A percentile compares a stretch with the other conserved stretches of the same genome.
phyloP scores from a whole-genome alignment of 805 yeast genomes.

The Pichia deserticola region DNA sequence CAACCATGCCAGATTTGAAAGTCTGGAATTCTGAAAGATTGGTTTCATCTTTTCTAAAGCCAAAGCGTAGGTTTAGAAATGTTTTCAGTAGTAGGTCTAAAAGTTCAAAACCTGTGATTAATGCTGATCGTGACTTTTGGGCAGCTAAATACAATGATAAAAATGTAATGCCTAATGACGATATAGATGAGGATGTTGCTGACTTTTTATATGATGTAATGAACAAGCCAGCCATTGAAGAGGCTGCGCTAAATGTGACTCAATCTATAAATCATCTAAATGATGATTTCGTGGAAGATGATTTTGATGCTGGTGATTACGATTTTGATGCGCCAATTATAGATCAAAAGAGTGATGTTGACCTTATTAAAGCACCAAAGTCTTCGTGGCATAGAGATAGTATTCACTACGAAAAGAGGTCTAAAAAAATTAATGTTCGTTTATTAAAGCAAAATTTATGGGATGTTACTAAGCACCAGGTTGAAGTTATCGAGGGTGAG shows the following conservation, averaged over 20 bases:
- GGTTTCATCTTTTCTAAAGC: slow-evolving; percentile 62
- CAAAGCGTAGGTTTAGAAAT: slow-evolving; percentile 27
- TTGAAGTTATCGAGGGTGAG: not conserved
- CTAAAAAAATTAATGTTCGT: slow-evolving; percentile 74
- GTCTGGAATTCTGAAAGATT: slow-evolving; percentile 64
- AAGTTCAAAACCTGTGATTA: not conserved
- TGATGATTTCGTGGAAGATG: slow-evolving; percentile 21
- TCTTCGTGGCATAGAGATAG: slow-evolving; percentile 27
- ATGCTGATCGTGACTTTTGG: slow-evolving; percentile 65
- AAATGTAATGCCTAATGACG: slow-evolving; percentile 24
- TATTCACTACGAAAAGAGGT: slow-evolving; percentile 58
- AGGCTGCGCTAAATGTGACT: not conserved
- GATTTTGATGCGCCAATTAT: slow-evolving; percentile 12
- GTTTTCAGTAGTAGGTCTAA: slow-evolving; percentile 12
- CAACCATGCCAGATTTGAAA: slow-evolving; percentile 29
- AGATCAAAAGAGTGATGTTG: not conserved
- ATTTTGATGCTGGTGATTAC: slow-evolving; percentile 9
- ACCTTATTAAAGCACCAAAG: not conserved
- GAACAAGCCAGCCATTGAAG: slow-evolving; percentile 8
- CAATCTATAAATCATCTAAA: slow-evolving; percentile 7
- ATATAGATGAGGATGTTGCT: slow-evolving; percentile 14
- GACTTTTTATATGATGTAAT: slow-evolving; percentile 10
- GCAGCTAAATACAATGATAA: slow-evolving; percentile 46
- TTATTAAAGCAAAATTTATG: slow-evolving; percentile 69
- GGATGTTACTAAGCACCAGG: slow-evolving; percentile 36